phyloP scores from a whole-genome alignment of 352 stramenopile species.

The Sclerospora graminicola region DNA sequence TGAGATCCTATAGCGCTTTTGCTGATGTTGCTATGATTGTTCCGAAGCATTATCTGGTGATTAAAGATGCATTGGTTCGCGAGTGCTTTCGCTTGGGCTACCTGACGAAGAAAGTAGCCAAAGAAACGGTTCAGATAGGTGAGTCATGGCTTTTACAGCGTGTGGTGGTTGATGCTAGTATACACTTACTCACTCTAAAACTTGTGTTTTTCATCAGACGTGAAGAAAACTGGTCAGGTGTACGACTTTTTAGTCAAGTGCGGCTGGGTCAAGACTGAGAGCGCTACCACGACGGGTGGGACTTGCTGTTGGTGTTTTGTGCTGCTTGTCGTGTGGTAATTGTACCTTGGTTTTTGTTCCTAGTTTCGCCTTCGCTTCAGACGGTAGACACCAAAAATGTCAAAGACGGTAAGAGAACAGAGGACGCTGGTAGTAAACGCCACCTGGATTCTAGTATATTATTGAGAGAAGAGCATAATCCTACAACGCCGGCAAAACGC shows the following conservation, averaged over 20 bases:
- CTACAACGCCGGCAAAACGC: conserved; percentile 33
- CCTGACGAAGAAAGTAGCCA: conserved; percentile 62
- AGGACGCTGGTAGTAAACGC: background rate
- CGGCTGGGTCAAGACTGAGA: conserved; percentile 73
- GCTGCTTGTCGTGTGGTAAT: background rate
- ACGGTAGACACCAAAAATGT: conserved; percentile 18
- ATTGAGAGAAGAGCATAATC: conserved; percentile 8
- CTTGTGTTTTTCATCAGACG: conserved; percentile 34
- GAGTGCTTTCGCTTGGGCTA: conserved; percentile 75
- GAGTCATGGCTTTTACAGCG: conserved; percentile 2
- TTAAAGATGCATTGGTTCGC: conserved; percentile 91
- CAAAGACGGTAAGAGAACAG: conserved; percentile 12
- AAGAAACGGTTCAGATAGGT: conserved; percentile 89
- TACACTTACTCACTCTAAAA: background rate
- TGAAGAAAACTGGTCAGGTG: conserved; percentile 75
- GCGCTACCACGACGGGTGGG: conserved; percentile 40
- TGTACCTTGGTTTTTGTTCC: background rate
- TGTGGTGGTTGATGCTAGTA: background rate
- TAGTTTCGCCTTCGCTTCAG: conserved; percentile 20
- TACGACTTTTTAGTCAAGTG: conserved; percentile 88
- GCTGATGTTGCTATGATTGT: conserved; percentile 5
- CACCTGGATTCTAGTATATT: conserved; percentile 5
- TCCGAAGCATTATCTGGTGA: conserved; percentile 87
- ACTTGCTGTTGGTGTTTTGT: conserved; percentile 1
- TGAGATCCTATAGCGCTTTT: background rate